Evolutionary conservation across 2,329 filamentous ascomycete species (phyloP), one percentile per base, ranked within the genome.

Genomic region (Trichophyton rubrum): DNA sequence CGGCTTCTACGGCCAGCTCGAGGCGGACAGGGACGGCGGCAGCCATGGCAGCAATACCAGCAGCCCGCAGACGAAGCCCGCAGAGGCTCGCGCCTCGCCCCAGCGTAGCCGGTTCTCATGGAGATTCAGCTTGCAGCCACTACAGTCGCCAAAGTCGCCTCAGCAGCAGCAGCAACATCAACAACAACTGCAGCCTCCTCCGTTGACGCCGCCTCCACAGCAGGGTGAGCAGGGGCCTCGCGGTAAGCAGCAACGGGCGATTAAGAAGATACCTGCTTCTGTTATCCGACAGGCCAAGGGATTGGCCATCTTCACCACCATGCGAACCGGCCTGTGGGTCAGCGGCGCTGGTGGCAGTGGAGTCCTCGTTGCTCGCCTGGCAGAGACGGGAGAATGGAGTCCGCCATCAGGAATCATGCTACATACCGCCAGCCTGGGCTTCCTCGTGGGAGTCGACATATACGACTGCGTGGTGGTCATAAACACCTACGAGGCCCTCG

Each of bases 401-500:
- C 88, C 90, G 7, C 92, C 92, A 0, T 95, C 89, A 0, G 91
- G 89, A 56, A 90, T 97, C 65, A 82, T 96, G 77, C 80, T 96
- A 55, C 92, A 97, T 70, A 96, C 92, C 0, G 84, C 89, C 0
- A 90, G 88, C 0, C 80, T 96, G 38, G 92, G 90, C 40, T 96
- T 97, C 69, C 82, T 96, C 59, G 86, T 91, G 4, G 92, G 91
- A 1, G 87, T 96, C 45, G 92, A 97, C 70, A 90, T 96, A 35
- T 97, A 96, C 77, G 92, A 97, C 72, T 96, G 91, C 69, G 88
- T 97, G 13, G 82, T 96, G 7, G 88, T 96, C 40, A 91, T 96
- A 70, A 96, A 95, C 75, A 90, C 88, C 51, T 84, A 88, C 53
- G 82, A 89, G 61, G 90, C 90, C 5, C 77, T 97, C 55, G 88